Evolutionary conservation across 495 filamentous ascomycete genomes (phyloP).

Genomic region (Pyronema domesticum): DNA sequence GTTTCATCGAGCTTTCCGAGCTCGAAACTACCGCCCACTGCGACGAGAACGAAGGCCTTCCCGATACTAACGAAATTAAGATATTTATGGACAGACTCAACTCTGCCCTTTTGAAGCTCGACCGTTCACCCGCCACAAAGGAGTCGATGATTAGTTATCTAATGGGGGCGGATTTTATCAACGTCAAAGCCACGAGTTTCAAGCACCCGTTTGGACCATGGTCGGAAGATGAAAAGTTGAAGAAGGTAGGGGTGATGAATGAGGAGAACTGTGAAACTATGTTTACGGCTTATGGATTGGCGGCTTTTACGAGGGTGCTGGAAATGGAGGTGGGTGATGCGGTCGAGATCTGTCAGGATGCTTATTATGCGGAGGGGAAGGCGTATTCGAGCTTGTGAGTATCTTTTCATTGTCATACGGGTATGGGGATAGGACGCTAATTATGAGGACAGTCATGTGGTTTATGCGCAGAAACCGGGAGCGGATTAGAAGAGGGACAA

Average conservation of each 20-base stretch:
- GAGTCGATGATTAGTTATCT: neutral
- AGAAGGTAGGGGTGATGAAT: constrained; percentile 27
- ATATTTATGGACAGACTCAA: neutral
- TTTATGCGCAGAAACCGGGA: too few species aligned
- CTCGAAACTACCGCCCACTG: constrained; percentile 4
- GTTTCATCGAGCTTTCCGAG: constrained; percentile 18
- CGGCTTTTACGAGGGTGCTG: too few species aligned
- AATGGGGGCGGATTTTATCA: neutral
- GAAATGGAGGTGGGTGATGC: too few species aligned
- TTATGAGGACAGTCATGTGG: too few species aligned
- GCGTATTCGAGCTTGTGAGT: too few species aligned
- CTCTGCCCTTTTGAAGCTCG: neutral
- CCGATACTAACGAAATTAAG: neutral
- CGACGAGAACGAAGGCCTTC: neutral
- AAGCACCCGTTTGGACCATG: constrained; percentile 30
- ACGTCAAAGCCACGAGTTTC: constrained; percentile 2
- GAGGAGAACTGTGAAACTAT: too few species aligned
- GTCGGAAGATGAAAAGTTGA: constrained; percentile 32
- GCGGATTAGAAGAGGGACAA: too few species aligned
- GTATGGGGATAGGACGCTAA: too few species aligned
- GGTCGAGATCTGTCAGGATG: too few species aligned
- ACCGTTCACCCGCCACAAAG: neutral
- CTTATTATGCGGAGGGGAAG: too few species aligned
- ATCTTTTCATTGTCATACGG: too few species aligned
- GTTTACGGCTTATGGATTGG: too few species aligned